These are phyloP conservation scores for Komagataella pseudopastoris DNA, from an alignment of 805 yeast species.

Conservation along the genomic window DNA sequence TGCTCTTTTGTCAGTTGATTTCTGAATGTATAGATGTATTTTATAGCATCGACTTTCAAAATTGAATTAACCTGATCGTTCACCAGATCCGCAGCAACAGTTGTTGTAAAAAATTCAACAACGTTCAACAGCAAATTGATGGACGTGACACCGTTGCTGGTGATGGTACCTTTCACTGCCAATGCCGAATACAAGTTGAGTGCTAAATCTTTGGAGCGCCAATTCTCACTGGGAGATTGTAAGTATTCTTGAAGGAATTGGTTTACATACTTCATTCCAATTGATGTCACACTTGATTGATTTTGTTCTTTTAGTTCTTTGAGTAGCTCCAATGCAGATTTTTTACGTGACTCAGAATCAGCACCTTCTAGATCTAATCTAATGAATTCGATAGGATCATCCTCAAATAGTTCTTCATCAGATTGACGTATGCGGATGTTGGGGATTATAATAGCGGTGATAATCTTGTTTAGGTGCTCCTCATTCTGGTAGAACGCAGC, in stretches of 20 bases:
- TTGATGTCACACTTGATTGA: constrained; percentile 59
- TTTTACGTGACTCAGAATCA: constrained; percentile 83
- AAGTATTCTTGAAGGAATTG: constrained; percentile 44
- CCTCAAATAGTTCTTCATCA: constrained; percentile 90
- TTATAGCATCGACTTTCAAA: constrained; percentile 83
- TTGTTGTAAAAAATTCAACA: constrained; percentile 67
- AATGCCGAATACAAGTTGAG: constrained; percentile 75
- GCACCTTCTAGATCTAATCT: constrained; percentile 93
- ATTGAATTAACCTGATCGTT: constrained; percentile 51
- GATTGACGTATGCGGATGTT: constrained; percentile 74
- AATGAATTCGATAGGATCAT: constrained; percentile 89
- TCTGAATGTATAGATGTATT: constrained; percentile 79
- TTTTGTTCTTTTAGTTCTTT: constrained; percentile 74
- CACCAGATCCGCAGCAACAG: constrained; percentile 77
- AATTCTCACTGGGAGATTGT: constrained; percentile 30
- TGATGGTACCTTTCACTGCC: constrained; percentile 85
- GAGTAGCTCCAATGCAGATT: constrained; percentile 85
- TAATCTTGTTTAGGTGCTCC: constrained; percentile 56
- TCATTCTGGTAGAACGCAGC: constrained; percentile 48
- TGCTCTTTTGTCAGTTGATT: constrained; percentile 87
- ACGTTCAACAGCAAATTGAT: constrained; percentile 80
- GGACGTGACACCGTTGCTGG: constrained; percentile 76
- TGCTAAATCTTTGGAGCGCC: constrained; percentile 85
- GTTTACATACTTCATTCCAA: constrained; percentile 61
- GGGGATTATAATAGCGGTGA: constrained; percentile 78